Evolutionary conservation across 2,329 filamentous ascomycete genomes (phyloP).

Genomic region (Trichoderma atrobrunneum): DNA sequence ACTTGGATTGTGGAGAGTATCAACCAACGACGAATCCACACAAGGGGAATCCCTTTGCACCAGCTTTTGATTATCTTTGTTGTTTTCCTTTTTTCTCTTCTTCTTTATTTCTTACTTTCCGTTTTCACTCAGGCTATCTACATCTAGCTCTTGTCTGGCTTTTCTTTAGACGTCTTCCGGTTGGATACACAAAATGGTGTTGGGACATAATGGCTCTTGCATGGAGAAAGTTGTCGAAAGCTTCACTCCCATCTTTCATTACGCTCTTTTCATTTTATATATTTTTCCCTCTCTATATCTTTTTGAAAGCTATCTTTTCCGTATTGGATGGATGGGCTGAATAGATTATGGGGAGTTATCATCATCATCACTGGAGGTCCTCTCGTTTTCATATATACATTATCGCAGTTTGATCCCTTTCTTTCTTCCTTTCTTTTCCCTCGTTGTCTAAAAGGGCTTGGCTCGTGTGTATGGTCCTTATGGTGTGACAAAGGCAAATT

Average conservation of each 20-base stretch:
- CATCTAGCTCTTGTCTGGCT: slow-evolving; percentile 5
- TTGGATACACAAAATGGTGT: slow-evolving; percentile 19
- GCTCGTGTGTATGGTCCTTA: neutral
- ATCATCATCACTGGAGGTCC: slow-evolving; percentile 8
- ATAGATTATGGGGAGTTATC: neutral
- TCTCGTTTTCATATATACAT: slow-evolving; percentile 11
- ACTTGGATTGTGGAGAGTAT: slow-evolving; percentile 1
- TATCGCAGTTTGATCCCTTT: neutral
- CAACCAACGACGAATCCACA: neutral
- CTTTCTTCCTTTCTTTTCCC: neutral
- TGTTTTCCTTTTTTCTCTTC: slow-evolving; percentile 7
- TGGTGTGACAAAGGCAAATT: neutral
- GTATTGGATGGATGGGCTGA: neutral
- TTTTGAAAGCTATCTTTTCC: neutral
- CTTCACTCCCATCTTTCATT: slow-evolving; percentile 6
- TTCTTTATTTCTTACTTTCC: slow-evolving; percentile 6
- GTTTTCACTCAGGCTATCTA: neutral
- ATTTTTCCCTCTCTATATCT: neutral
- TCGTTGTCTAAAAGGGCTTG: neutral
- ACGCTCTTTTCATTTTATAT: slow-evolving; percentile 16
- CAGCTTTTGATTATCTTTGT: neutral
- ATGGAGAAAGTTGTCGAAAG: slow-evolving; percentile 2
- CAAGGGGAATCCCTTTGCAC: neutral
- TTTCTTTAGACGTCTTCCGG: slow-evolving; percentile 11
- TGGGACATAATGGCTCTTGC: slow-evolving; percentile 15